Base-by-base conservation (phyloP, 768 basidiomycete species). In the Tricholoma hemisulphureum region DNA sequence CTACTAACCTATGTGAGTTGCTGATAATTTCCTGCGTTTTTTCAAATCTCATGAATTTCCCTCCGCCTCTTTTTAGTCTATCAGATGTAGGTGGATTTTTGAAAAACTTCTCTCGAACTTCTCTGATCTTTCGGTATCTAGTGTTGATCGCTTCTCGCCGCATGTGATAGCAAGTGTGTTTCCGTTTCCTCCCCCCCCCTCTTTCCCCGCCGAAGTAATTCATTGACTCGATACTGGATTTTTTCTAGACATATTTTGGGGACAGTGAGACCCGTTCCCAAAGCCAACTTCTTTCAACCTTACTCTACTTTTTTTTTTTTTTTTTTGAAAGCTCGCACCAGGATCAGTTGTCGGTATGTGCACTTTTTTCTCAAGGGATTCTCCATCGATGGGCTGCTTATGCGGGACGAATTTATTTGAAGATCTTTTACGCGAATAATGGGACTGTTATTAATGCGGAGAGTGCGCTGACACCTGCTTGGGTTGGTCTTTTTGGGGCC, bases 341-440 rank as follows among this genome's bases (percentile, higher is more conserved):
- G 67, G 89, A 91, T 68, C 80, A 88, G 70, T 61, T 89, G 37
- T 84, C 81, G 28, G 87, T 87, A 58, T 31, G 71, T 71, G 52
- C 52, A 34, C 21, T 37, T 51, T 45, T 3, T 6, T n/a, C n/a
- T n/a, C n/a, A n/a, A n/a, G n/a, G 10, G 51, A 24, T 13, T 21
- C 9, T 14, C 35, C 14, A 5, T 24, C 4, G 21, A 10, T 52
- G 29, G 21, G 2, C 4, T 55, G 23, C 34, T 11, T 5, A 34
- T n/a, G n/a, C n/a, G n/a, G n/a, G n/a, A n/a, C n/a, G n/a, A n/a
- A n/a, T n/a, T n/a, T 52, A 20, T n/a, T 24, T 13, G n/a, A 51
- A 88, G 86, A 85, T 90, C 35, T 91, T 80, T 68, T 90, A 91
- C 64, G 68, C 82, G 14, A 88, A 89, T 67, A 91, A 90, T 65